Base-by-base conservation (phyloP, 495 filamentous ascomycete genomes). In the Amniculicola lignicola region DNA sequence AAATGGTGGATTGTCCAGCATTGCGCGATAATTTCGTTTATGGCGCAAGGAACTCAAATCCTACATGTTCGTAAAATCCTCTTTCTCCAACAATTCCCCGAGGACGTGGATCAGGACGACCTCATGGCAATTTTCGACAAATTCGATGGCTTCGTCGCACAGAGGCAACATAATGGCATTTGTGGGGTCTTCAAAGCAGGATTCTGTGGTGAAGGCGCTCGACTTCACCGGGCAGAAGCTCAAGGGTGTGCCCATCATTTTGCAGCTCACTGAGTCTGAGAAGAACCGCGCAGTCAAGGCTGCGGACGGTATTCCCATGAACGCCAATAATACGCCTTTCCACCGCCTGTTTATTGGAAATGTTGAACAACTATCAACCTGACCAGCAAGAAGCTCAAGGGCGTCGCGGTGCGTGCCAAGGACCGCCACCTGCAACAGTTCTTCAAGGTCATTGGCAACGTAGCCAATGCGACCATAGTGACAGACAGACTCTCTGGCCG, bases 261-360 rank as follows among this genome's bases (percentile, higher is more conserved):
- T 89, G 21, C 92, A 97, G 74, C 83, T 95, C 68, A 96, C 94
- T 59, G 94, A 99, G 76, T 94, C 93, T 57, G 94, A 99, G 72
- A 99, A 99, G 77, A 99, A 99, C 68, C 91, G 94, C 44, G 93
- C 96, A 79, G 89, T 89, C 50, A 89, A 90, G 59, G 92, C 81
- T 63, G 81, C 87, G 46, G 90, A 94, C 58, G 76, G 78, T 61
- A 76, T 75, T 56, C 79, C 84, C 39, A 74, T 77, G 49, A 82
- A 78, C 59, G 76, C 16, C 37, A 85, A 84, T 64, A 85, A 87
- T 48, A 84, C 95, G 27, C 94, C 94, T 24, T 99, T 97, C 76
- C 94, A 99, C 75, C 85, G 94, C 69, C 87, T 99, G 45, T 99
- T 96, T 74, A 93, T 99, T 63, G 94, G 94, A 70, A 99, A 99